Evolutionary conservation across 495 filamentous ascomycete species (phyloP), one percentile per base, ranked within the genome.

Genomic region (Hypoxylon lenormandii): DNA sequence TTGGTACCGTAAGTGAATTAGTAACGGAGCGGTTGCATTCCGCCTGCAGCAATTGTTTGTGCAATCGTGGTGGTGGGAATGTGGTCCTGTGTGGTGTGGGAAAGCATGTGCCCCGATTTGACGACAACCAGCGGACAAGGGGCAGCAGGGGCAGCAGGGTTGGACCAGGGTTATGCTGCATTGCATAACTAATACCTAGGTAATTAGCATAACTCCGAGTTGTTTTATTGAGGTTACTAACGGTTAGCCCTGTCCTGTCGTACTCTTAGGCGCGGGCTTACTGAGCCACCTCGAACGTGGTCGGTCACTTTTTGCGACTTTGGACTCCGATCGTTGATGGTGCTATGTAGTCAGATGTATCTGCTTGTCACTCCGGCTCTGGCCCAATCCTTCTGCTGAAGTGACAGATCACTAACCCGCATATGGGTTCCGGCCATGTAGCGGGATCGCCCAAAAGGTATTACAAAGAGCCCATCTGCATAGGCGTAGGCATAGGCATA

Each of bases 231-330:
- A 43, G 18, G 52, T 55, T 57, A 70, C 55, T 70, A 70, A 70
- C 66, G 45, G 30, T 54, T 70, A 58, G 60, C 45, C 66, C 61
- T 63, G 66, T 59, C 30, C 54, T 37, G 54, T 50, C 58, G 53
- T 62, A 58, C 60, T 60, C 51, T 47, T 26, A 5, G 2, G 65
- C 58, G 56, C 52, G 58, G 52, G 68, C 68, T 71, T 71, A 71
- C 68, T 71, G 68, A 71, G 68, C 68, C 68, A 62, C 60, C 43
- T 61, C 42, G 16, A 13, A 10, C 42, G 30, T 59, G 45, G 68
- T 60, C 57, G 68, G 68, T 28, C 38, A 66, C 68, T 62, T 66
- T 55, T 71, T 60, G 68, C 68, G 62, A 71, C 68, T 66, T 71
- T 46, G 36, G 47, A 71, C 62, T 46, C 68, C 68, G 68, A 66